Conservation (phyloP, 2,329 filamentous ascomycete species). For the Scytalidium sp. region DNA sequence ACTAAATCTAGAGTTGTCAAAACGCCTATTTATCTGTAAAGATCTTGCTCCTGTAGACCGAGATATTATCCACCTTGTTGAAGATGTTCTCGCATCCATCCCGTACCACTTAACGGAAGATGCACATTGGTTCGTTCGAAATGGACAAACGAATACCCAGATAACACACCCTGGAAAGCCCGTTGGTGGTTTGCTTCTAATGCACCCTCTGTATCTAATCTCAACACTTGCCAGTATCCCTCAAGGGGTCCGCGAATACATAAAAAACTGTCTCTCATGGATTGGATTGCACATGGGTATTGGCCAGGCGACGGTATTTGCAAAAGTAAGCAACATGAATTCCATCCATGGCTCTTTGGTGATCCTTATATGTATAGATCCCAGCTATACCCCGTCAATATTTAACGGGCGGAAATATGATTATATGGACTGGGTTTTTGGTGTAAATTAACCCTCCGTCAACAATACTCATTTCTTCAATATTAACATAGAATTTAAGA, state of each 20-base stretch:
- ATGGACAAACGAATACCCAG: constrained; percentile 1
- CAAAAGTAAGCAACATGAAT: constrained; percentile 22
- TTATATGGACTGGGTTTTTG: too few relatives aligned
- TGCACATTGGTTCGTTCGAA: constrained; percentile 13
- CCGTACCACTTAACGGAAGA: constrained; percentile 21
- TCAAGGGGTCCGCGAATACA: constrained; percentile 9
- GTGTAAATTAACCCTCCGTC: too few relatives aligned
- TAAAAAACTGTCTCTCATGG: constrained; percentile 20
- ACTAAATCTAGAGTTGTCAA: constrained; percentile 37
- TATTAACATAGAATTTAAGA: too few relatives aligned
- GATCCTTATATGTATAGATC: not conserved
- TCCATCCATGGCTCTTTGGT: not conserved
- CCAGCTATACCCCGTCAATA: too few relatives aligned
- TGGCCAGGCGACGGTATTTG: constrained; percentile 20
- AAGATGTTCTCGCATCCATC: constrained; percentile 17
- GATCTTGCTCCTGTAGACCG: not conserved
- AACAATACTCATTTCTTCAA: too few relatives aligned
- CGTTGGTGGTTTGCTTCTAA: constrained; percentile 23
- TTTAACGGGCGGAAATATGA: too few relatives aligned
- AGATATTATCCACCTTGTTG: constrained; percentile 5
- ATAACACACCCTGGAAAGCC: constrained; percentile 11
- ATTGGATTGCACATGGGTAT: constrained; percentile 24
- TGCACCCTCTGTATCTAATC: constrained; percentile 21
- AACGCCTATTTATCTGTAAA: not conserved
- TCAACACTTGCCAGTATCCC: constrained; percentile 13